Conservation (phyloP, 1,284 basidiomycete species). For the Omphalotus olearius region DNA sequence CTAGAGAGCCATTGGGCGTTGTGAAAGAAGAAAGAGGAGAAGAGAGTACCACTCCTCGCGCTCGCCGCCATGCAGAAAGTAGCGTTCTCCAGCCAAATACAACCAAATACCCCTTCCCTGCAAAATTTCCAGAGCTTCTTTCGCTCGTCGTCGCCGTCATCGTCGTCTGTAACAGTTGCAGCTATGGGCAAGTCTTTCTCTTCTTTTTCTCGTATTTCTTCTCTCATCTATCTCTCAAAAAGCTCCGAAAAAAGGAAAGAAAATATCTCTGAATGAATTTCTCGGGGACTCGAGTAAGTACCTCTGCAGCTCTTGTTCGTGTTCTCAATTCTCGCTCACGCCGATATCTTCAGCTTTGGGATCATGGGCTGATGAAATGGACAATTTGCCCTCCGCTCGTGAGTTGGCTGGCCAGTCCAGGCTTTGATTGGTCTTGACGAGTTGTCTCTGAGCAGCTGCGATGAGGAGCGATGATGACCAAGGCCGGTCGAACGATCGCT, state of each 20-base stretch:
- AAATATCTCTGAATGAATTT: conserved; percentile 89
- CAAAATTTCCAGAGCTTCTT: background rate
- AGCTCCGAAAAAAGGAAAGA: conserved; percentile 87
- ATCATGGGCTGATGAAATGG: conserved; percentile 98
- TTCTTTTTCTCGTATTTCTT: background rate
- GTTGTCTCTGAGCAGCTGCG: conserved; percentile 44
- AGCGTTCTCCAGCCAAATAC: too few species aligned
- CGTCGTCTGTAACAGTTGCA: background rate
- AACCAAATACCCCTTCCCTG: too few species aligned
- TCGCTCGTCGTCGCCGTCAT: background rate
- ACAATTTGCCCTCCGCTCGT: conserved; percentile 86
- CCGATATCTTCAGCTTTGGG: conserved; percentile 55
- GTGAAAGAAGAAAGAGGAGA: conserved; percentile 58
- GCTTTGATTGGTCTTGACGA: conserved; percentile 13
- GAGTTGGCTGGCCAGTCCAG: conserved; percentile 32
- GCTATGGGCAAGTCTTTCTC: conserved; percentile 4
- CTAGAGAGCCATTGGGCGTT: conserved; percentile 42
- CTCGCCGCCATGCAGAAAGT: background rate
- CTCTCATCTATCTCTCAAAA: background rate
- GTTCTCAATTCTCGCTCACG: conserved; percentile 12
- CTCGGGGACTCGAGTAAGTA: conserved; percentile 74
- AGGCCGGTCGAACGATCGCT: conserved; percentile 46
- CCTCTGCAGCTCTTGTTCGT: background rate
- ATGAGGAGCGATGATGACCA: conserved; percentile 55
- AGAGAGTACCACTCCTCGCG: conserved; percentile 20